Evolutionary conservation across 768 basidiomycete genomes (phyloP).

Genomic region (Amanita muscaria): DNA sequence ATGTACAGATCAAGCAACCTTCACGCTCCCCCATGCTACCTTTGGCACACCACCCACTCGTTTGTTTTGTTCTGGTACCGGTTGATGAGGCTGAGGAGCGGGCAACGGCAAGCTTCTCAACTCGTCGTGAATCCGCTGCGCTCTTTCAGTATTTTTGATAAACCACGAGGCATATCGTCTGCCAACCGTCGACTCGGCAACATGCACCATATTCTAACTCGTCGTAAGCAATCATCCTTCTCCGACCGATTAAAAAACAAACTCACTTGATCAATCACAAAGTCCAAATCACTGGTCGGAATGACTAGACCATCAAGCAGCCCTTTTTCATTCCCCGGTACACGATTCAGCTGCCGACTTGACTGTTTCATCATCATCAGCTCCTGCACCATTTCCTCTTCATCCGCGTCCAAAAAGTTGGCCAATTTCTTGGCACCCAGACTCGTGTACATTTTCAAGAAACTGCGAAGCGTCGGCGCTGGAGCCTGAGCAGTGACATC

Average conservation of each 20-base stretch:
- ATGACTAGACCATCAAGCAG: constrained; percentile 82
- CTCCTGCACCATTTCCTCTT: constrained; percentile 93
- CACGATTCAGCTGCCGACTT: constrained; percentile 67
- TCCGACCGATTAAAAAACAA: not conserved
- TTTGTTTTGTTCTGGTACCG: constrained; percentile 9
- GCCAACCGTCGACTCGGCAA: constrained; percentile 90
- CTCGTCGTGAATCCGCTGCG: constrained; percentile 79
- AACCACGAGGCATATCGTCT: constrained; percentile 95
- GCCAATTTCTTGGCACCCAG: constrained; percentile 89
- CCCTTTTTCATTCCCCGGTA: constrained; percentile 45
- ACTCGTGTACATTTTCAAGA: constrained; percentile 93
- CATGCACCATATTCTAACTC: constrained; percentile 87
- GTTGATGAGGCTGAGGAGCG: constrained; percentile 18
- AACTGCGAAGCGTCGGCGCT: constrained; percentile 80
- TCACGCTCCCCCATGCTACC: constrained; percentile 53
- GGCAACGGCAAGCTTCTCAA: constrained; percentile 49
- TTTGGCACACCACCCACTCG: constrained; percentile 37
- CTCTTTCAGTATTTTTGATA: constrained; percentile 90
- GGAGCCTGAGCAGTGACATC: constrained; percentile 70
- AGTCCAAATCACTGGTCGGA: constrained; percentile 90
- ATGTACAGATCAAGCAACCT: constrained; percentile 20
- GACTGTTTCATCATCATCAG: constrained; percentile 95
- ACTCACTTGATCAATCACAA: constrained; percentile 86
- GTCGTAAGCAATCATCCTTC: not conserved
- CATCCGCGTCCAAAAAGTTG: constrained; percentile 83